These are phyloP conservation scores for Angomonas ambiguus DNA, from an alignment of 208 protist genomes.

Conservation along the genomic window DNA sequence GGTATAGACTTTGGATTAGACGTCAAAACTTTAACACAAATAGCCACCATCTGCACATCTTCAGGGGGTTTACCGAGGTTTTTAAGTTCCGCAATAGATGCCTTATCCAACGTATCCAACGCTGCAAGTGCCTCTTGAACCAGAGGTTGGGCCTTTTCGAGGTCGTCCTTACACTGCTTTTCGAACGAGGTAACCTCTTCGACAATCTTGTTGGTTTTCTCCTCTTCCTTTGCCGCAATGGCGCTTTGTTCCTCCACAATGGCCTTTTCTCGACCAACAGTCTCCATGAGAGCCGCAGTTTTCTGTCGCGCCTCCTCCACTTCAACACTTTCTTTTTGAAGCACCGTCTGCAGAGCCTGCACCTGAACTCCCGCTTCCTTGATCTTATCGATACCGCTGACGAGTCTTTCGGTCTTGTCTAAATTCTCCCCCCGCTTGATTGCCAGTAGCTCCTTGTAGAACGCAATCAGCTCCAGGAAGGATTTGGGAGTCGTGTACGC, in stretches of 20 bases:
- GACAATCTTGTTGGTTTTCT: slow-evolving; percentile 95
- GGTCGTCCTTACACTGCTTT: slow-evolving; percentile 83
- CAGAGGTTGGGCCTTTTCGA: slow-evolving; percentile 92
- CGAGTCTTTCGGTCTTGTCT: slow-evolving; percentile 91
- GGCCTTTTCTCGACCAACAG: slow-evolving; percentile 93
- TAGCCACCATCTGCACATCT: slow-evolving; percentile 94
- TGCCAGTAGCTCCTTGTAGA: slow-evolving; percentile 95
- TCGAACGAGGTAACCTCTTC: slow-evolving; percentile 88
- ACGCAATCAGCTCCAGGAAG: slow-evolving; percentile 98
- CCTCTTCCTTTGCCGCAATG: slow-evolving; percentile 93
- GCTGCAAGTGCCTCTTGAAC: slow-evolving; percentile 94
- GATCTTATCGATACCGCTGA: slow-evolving; percentile 93
- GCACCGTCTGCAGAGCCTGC: slow-evolving; percentile 84
- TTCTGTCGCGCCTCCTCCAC: slow-evolving; percentile 94
- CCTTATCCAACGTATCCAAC: slow-evolving; percentile 97
- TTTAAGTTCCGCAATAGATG: slow-evolving; percentile 96
- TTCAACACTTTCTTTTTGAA: slow-evolving; percentile 89
- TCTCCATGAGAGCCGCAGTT: slow-evolving; percentile 93
- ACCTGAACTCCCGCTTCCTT: slow-evolving; percentile 90
- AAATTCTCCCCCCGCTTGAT: slow-evolving; percentile 90
- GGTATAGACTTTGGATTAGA: slow-evolving; percentile 89
- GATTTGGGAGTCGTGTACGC: slow-evolving; percentile 99
- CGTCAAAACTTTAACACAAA: slow-evolving; percentile 94
- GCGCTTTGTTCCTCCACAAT: slow-evolving; percentile 94
- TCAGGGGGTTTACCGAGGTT: slow-evolving; percentile 95